Conservation (phyloP, 1,139 yeast genomes). For the Eremothecium gossypii region DNA sequence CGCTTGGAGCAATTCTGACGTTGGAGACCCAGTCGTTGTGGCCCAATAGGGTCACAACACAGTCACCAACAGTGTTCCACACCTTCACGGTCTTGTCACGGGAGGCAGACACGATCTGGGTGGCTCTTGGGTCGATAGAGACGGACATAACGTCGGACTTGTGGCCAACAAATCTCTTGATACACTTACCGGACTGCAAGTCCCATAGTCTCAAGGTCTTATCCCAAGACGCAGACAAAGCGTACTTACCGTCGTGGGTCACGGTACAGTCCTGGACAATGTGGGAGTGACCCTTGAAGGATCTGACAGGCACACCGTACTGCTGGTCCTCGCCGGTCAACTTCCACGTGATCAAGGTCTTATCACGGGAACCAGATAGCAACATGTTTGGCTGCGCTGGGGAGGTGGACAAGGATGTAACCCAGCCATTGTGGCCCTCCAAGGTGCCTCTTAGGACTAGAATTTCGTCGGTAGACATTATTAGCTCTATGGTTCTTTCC, state of each 20-base stretch:
- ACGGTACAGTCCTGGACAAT: constrained; percentile 96
- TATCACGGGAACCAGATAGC: constrained; percentile 98
- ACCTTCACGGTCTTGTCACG: constrained; percentile 98
- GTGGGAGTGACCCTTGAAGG: constrained; percentile 98
- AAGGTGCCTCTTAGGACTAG: constrained; percentile 99
- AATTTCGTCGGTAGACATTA: constrained; percentile 45
- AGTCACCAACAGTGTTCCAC: constrained; percentile 99
- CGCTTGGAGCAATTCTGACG: constrained; percentile 63
- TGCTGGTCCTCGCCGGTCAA: constrained; percentile 95
- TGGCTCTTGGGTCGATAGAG: constrained; percentile 92
- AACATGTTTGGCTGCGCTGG: constrained; percentile 97
- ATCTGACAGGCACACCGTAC: constrained; percentile 97
- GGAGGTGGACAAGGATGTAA: constrained; percentile 96
- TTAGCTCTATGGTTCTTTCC: constrained; percentile 1
- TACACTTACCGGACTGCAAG: constrained; percentile 87
- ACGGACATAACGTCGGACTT: constrained; percentile 94
- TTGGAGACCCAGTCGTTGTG: constrained; percentile 99
- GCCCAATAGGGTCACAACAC: constrained; percentile 87
- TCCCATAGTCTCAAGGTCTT: constrained; percentile 99
- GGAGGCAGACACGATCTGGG: constrained; percentile 98
- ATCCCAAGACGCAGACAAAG: constrained; percentile 99
- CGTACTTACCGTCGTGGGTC: constrained; percentile 97
- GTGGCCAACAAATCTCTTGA: constrained; percentile 98
- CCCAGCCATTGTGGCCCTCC: constrained; percentile 94
- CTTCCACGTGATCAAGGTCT: constrained; percentile 97